Evolutionary conservation across 768 basidiomycete species (phyloP), one percentile per base, ranked within the genome.

Genomic region (Tulasnella calospora): DNA sequence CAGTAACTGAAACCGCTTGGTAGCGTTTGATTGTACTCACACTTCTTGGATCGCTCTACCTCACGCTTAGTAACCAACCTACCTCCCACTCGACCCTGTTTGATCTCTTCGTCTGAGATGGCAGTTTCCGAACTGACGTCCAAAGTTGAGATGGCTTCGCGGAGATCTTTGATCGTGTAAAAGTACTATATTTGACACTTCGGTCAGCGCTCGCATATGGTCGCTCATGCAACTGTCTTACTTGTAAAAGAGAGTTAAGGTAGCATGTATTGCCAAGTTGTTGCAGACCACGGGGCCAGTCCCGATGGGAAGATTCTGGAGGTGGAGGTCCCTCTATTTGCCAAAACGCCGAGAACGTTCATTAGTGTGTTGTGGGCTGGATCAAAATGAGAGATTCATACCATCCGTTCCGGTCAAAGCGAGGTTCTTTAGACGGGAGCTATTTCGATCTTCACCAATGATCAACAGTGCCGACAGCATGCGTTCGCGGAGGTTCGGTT

Each of bases 191-290:
- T 15, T 15, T 79, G 15, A 27, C 21, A 69, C 0, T 47, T 46
- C 15, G 3, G 19, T 21, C 6, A 36, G 27, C 33, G 17, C 35
- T 70, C 35, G 17, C 4, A 19, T 8, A 17, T 23, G 38, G 61
- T n/a, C 27, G 2, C 33, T 23, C 33, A 1, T 27, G 9, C 33
- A n/a, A 61, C 55, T 47, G 30, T 46, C 83, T 40, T 81, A 90
- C 92, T 86, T 91, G 93, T 23, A 93, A 85, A 77, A 93, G 86
- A 47, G 92, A 95, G 82, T 94, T 95, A 71, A 94, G 86, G 82
- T 94, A 95, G 82, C 94, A 95, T 0, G 94, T 95, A 81, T 95
- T 95, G 73, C 94, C 94, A 30, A 94, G 88, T 82, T 96, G 95
- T 82, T 95, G 92, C 38, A 96, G 87, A 7, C 95, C 95, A 78